Base-by-base conservation (phyloP, 805 yeast species). In the Nakazawaea ishiwadae region DNA sequence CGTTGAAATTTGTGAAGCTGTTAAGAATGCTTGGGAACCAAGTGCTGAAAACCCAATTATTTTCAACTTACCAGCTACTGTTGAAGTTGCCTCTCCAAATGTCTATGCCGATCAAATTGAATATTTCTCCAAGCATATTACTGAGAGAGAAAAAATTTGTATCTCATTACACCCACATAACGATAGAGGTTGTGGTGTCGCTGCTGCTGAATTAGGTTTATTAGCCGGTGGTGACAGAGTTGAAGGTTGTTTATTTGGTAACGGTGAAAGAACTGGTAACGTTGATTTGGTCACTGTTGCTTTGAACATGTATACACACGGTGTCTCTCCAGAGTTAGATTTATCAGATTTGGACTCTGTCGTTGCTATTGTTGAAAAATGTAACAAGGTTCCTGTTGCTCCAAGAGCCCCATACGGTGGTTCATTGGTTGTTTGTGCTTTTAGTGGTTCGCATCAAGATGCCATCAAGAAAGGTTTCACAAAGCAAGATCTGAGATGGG, bases 151-250 rank as follows among this genome's bases (percentile, higher is more conserved):
- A 55, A 81, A 79, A 52, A 76, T 81, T 31, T 66, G 79, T 47
- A 75, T 83, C 44, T 81, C 89, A 17, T 72, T 82, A 12, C 91
- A 83, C 55, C 75, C 84, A 47, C 91, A 83, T 62, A 83, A 83
- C 54, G 91, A 83, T 58, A 73, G 91, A 62, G 91, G 91, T 16
- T 81, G 87, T 58, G 89, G 87, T 56, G 89, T 83, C 42, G 91
- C 91, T 34, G 91, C 91, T 19, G 71, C 87, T 35, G 91, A 83
- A 60, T 67, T 83, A 46, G 90, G 88, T 52, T 52, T 80, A 24
- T 64, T 83, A 54, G 91, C 89, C n/a, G 91, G 91, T 55, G 91
- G 85, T 46, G 90, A 83, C 63, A 74, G 91, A 68, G 85, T 83
- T 39, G 91, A 83, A 63, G 91, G 91, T 44, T 83, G 90, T 69